Evolutionary conservation across 2,329 filamentous ascomycete species (phyloP), one percentile per base, ranked within the genome.

Genomic region (Pezicula rhizophila): DNA sequence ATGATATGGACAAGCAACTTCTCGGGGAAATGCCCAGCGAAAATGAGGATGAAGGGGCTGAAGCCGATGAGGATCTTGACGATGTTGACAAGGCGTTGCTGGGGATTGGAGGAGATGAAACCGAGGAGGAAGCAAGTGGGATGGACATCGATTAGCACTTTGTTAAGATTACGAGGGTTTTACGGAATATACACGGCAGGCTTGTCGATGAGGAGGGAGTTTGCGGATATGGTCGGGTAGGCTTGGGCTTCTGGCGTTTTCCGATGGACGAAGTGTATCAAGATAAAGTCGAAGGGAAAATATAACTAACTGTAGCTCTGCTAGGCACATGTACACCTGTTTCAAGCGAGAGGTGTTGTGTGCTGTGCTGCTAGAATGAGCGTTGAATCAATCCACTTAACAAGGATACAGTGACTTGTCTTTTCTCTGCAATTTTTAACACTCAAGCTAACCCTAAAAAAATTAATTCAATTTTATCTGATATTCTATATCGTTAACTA

Each of bases 1-100:
- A 78, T 47, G 78, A 81, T 25, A 74, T 73, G 46, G 74, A 80
- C 14, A 73, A 77, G 57, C 77, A 78, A 46, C 62, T 75, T 12
- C 59, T 76, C 4, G 74, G 71, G 11, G 54, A 76, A 33, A 76
- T 67, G 2, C 71, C 66, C 43, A 70, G 74, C 5, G 72, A 67
- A 10, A 69, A 65, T 10, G 66, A 70, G 4, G 71, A 68, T 8
- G 71, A 62, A 8, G 68, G 66, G 5, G 61, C 67, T 5, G 68
- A 69, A 8, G 65, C 67, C 2, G 71, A 71, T 33, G 68, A 70
- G 18, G 72, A 66, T 38, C 63, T 68, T 5, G 74, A 74, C 44
- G 73, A 72, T 43, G 75, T 76, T 8, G 70, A 70, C 10, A 74
- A 73, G 40, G 57, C 57, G 23, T 46, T 66, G 26, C 46, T 66